phyloP scores from a whole-genome alignment of 257 asterid species.

The Prunella vulgaris region DNA sequence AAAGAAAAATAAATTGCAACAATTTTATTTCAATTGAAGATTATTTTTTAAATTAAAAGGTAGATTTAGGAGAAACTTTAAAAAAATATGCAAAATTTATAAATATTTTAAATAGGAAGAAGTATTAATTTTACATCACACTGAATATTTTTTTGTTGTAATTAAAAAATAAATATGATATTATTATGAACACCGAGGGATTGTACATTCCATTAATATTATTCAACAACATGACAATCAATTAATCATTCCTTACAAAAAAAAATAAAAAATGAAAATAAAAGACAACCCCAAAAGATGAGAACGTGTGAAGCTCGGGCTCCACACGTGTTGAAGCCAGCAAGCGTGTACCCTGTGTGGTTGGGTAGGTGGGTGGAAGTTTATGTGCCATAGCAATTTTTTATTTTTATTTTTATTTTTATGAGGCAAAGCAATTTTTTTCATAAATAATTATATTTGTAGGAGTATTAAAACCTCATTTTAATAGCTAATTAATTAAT shows the following conservation, averaged over 20 bases:
- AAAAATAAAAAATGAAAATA: too few species aligned
- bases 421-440: background rate
- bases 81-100: too few species aligned
- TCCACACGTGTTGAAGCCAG: slow-evolving; percentile 18
- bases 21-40: too few species aligned
- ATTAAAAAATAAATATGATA: too few species aligned
- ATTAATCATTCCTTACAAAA: background rate
- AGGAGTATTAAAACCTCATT: background rate
- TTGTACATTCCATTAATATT: background rate
- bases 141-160: too few species aligned
- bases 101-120: too few species aligned
- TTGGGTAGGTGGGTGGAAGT: slow-evolving; percentile 1
- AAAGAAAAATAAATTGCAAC: too few species aligned
- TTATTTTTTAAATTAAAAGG: too few species aligned
- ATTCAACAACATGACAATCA: background rate
- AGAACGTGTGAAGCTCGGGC: slow-evolving; percentile 22
- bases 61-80: too few species aligned
- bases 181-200: background rate
- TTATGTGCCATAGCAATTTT: background rate
- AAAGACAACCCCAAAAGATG: background rate
- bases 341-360: slow-evolving; percentile 9
- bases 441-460: background rate
- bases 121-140: too few species aligned
- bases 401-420: background rate
- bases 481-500: too few species aligned